Evolutionary conservation across 106 monocot species (phyloP).

Genomic region (Dioscorea alata): DNA sequence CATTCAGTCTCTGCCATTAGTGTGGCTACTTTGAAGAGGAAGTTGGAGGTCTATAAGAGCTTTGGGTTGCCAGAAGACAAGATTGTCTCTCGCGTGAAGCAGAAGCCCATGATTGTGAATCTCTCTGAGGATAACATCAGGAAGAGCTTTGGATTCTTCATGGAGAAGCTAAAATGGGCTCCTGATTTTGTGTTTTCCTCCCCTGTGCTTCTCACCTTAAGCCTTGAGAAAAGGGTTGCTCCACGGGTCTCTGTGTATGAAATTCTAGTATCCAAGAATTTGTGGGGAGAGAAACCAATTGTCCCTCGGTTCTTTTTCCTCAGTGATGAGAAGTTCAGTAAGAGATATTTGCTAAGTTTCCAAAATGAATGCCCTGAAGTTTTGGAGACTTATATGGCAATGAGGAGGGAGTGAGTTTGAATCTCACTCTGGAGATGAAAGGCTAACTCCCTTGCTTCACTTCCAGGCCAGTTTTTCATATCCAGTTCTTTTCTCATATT

Average conservation of each 20-base stretch:
- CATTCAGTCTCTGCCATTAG: conserved; percentile 8
- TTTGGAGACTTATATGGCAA: conserved; percentile 17
- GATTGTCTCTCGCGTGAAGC: conserved; percentile 10
- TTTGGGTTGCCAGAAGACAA: conserved; percentile 34
- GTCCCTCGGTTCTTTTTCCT: conserved; percentile 4
- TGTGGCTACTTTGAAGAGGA: conserved; percentile 8
- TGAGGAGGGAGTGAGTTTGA: background rate
- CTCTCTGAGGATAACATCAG: conserved; percentile 19
- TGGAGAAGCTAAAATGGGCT: conserved; percentile 7
- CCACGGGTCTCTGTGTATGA: conserved; percentile 34
- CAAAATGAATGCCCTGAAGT: conserved; percentile 21
- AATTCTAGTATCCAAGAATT: conserved; percentile 7
- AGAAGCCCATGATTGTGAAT: background rate
- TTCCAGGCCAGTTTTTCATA: no score
- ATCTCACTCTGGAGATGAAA: background rate
- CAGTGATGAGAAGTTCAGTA: conserved; percentile 7
- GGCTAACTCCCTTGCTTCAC: no score
- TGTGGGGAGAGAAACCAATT: background rate
- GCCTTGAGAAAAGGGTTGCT: conserved; percentile 37
- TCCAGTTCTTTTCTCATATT: background rate
- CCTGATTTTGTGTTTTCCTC: background rate
- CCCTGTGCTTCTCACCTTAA: conserved; percentile 12
- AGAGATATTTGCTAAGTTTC: conserved; percentile 26
- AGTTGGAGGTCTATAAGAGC: conserved; percentile 16
- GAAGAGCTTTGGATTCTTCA: conserved; percentile 19